Evolutionary conservation across 257 asterid species (phyloP), one percentile per base, ranked within the genome.

Genomic region (Lantana camara): DNA sequence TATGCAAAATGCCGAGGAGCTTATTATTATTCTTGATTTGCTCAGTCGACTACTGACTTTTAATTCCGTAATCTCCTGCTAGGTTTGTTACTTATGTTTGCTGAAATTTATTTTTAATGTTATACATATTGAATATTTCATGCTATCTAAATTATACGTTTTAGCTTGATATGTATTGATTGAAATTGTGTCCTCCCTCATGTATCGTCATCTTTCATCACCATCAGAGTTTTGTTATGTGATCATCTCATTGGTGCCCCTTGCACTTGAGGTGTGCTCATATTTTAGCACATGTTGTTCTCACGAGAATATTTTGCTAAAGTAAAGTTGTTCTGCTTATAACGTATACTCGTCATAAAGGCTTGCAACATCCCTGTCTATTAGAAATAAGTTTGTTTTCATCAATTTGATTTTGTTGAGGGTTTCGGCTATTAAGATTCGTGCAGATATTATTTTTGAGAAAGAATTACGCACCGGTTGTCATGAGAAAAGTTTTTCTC

Each of bases 1-100:
- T 71, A 44, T 62, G 70, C 82, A 79, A 45, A 80, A 73, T 68
- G 60, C 76, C 1, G 86, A 82, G 69, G 95, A 90, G 70, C 80
- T 72, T 52, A 61, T 78, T 48, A 71, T 71, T 71, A 83, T 79
- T 58, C 91, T 94, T 53, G 95, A 79, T 80, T 78, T 94, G 81
- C 82, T 94, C 38, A 85, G 80, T 70, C 92, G 95, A 63, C 71
- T 94, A 72, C 88, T 82, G 82, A 82, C 82, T 29, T 90, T 77
- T 79, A 88, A 81, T 73, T 67, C 21, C 95, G 99, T 93, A 83
- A 69, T 74, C 69, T 67, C 41, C 63, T 64, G 68, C 60, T 22
- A 47, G 49, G 45, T 66, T 63, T 51, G 56, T 65, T 48, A 24
- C 52, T 53, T 64, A 45, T 57, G 5, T 21, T 44, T 19, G 60